Evolutionary conservation across 192 early-diverging fungal species (phyloP), one percentile per base, ranked within the genome.

Genomic region (Allomyces macrogynus): DNA sequence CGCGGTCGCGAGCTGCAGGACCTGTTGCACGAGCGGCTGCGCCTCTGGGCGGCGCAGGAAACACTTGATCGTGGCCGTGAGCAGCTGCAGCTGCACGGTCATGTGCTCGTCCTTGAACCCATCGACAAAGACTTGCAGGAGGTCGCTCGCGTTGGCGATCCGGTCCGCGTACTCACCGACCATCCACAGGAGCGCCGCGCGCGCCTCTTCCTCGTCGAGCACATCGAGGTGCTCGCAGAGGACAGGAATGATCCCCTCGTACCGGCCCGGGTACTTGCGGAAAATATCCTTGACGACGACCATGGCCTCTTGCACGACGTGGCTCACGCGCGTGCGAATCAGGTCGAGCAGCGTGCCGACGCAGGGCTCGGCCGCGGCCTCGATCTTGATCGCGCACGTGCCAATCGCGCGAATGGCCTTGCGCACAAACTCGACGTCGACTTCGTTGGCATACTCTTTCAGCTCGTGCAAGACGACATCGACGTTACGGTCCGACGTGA

Each of bases 381-480:
- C 87, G 73, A 93, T 86, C 70, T 92, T 93, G 60, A 96, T 86
- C 1, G 92, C 93, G 66, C 92, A 90, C 44, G 86, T 83, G 61
- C 95, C 90, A 70, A 98, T 96, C 2, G 93, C 93, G 26, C 79
- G 74, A 40, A 98, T 83, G 4, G 90, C 81, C 67, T 87, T 91
- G 27, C 90, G 77, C 5, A 95, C 93, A 81, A 96, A 95, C 70
- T 94, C 93, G 23, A 96, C 89, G 74, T 96, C 95, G 3, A 97
- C 93, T 70, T 97, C 94, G 64, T 88, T 91, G n/a, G 90, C 89
- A 68, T 97, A 97, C 86, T 98, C 95, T 69, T 90, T 88, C 27
- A 98, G 80, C 77, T 98, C 95, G 54, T 81, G 85, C 32, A 98
- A 75, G 44, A 98, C 80, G 65, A 93, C 90, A 64, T 96, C 92